Evolutionary conservation across 2,329 filamentous ascomycete genomes (phyloP), one percentile per base, ranked within the genome.

Genomic region (Aspergillus thermomutatus): DNA sequence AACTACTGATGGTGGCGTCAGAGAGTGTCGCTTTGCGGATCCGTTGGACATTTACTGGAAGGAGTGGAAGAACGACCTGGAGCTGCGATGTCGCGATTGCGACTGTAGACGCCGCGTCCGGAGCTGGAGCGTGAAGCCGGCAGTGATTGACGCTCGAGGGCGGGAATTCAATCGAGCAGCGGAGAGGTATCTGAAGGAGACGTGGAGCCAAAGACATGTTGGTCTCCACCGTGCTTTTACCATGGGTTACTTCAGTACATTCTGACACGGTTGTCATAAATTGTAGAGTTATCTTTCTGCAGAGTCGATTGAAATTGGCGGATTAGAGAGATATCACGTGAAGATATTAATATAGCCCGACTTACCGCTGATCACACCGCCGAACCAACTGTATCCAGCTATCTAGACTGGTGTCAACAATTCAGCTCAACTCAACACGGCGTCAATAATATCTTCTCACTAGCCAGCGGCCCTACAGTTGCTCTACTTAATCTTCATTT

Each of bases 111-210:
- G 60, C 28, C 63, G 56, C 27, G 59, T 65, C 25, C 51, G 67
- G 26, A 70, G 67, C 50, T 69, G 67, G 56, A 70, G 67, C 49
- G 62, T 67, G 14, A 67, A 69, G 43, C 66, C 64, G n/a, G 62
- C 64, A 21, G 49, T 69, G 52, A 65, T 69, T 50, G 67, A 70
- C 55, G 64, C 62, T 40, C 63, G 61, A 37, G 67, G 67, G 8
- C 49, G 63, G 11, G 64, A 65, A 46, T 64, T 60, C 14, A 63
- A 69, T 40, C 62, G 63, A 26, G 59, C 59, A n/a, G 67, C 66
- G 14, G 62, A 68, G 52, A 56, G 61, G 27, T 70, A 68, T 59
- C 57, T 70, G 26, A 65, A 61, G 34, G 66, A 70, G 53, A 69
- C 66, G 64, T 69, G 67, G 59, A 63, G 61, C 48, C 61, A 69